Percentiles rank a stretch among this genome's conserved stretches.
phyloP scores from a whole-genome alignment of 495 filamentous ascomycete species.

The Lichenothelia convexa region DNA sequence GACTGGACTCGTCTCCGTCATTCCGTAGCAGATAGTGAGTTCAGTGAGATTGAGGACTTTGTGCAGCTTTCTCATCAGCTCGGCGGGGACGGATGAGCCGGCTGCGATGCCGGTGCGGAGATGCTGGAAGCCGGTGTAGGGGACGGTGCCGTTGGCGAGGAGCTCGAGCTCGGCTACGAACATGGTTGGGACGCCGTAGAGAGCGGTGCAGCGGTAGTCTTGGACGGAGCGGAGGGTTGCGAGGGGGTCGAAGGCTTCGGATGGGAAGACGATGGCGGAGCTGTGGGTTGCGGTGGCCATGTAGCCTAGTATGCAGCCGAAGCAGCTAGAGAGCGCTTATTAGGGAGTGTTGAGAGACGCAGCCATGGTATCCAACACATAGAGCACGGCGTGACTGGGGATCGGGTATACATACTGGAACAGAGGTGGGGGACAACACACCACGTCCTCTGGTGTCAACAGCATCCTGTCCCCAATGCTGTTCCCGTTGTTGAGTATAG shows the following conservation, averaged over 20 bases:
- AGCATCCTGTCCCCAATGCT: slow-evolving; percentile 72
- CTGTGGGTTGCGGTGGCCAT: slow-evolving; percentile 85
- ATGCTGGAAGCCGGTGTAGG: slow-evolving; percentile 41
- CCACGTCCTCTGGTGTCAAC: slow-evolving; percentile 47
- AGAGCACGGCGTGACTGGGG: neutral
- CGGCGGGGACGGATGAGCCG: slow-evolving; percentile 62
- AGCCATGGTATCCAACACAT: neutral
- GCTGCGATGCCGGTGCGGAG: slow-evolving; percentile 85
- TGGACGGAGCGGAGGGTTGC: slow-evolving; percentile 53
- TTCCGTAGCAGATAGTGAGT: slow-evolving; percentile 91
- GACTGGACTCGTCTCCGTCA: slow-evolving; percentile 95
- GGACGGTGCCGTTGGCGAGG: slow-evolving; percentile 35
- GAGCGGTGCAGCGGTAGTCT: slow-evolving; percentile 59
- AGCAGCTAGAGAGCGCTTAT: slow-evolving; percentile 32
- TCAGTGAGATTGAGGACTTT: slow-evolving; percentile 59
- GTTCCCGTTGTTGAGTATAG: slow-evolving; percentile 78
- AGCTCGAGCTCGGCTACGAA: slow-evolving; percentile 75
- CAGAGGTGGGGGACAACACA: slow-evolving; percentile 74
- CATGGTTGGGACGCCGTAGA: slow-evolving; percentile 95
- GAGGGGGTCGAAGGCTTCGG: slow-evolving; percentile 68
- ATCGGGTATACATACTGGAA: slow-evolving; percentile 37
- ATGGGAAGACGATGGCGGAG: slow-evolving; percentile 66
- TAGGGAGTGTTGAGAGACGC: slow-evolving; percentile 1
- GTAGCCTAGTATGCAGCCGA: slow-evolving; percentile 78
- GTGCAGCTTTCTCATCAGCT: slow-evolving; percentile 70